Evolutionary conservation across 108 stramenopile genomes (phyloP), one percentile per base, ranked within the genome.

Genomic region (Thalassiosira profunda): DNA sequence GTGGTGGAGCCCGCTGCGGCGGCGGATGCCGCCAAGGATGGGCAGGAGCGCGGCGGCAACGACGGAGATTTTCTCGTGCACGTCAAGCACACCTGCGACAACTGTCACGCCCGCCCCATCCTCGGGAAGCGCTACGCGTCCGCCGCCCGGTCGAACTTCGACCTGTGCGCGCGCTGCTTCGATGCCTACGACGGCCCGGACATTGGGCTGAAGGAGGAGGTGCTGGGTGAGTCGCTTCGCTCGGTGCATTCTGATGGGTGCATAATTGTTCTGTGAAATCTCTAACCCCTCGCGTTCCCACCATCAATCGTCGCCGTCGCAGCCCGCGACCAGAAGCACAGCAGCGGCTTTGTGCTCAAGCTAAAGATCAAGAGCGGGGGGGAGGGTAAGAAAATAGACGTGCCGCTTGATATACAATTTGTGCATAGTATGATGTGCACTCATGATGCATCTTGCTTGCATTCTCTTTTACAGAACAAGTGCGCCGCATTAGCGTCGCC

Each of bases 121-220:
- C 45, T 95, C 41, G 93, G 93, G n/a, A 74, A 78, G 41, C 85
- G 93, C 4, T 90, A 63, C 60, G 88, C 79, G 63, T 76, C 90
- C 0, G 55, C 26, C 23, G 83, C 82, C 29, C 30, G 86, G 8
- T 60, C 79, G 2, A 86, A 95, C 63, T 95, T 83, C 63, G 93
- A 95, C 63, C 77, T 95, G 9, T 95, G 93, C 51, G 56, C 60
- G 33, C 60, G 49, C 7, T 95, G 93, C 71, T 65, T 72, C 44
- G 42, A 56, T 4, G 80, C 83, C 28, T 90, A 91, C 63, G 78
- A 63, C 12, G 93, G 93, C 12, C 59, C 56, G 7, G 84, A 84
- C 12, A 83, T 88, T 20, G 48, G 66, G 10, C 88, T 92, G 54
- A 73, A 81, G 44, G 72, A 72, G 14, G 76, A 41, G 0, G 70